phyloP scores from a whole-genome alignment of 805 yeast genomes.

The Ogataea nakhonphanomensis region DNA sequence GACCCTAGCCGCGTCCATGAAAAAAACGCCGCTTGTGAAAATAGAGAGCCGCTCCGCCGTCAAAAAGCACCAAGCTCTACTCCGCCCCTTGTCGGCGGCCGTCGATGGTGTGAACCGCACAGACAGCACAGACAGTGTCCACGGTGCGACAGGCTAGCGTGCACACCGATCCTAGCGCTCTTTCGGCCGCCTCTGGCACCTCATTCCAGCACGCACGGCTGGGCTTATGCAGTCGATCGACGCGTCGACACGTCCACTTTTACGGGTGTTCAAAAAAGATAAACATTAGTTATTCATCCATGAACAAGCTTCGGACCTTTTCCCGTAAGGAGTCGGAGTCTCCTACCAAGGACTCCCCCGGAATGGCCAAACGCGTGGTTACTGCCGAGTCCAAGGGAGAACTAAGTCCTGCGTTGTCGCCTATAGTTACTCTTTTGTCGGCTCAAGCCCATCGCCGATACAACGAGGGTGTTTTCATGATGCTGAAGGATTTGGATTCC shows the following conservation, averaged over 20 bases:
- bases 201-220: no score
- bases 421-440: slow-evolving; percentile 69
- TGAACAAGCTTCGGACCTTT: slow-evolving; percentile 27
- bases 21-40: slow-evolving; percentile 2
- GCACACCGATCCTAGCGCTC: not conserved
- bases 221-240: not conserved
- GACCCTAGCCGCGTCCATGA: not conserved
- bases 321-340: slow-evolving; percentile 18
- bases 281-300: slow-evolving; percentile 5
- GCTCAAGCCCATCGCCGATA: slow-evolving; percentile 76
- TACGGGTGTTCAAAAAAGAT: not conserved
- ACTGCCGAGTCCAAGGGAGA: slow-evolving; percentile 31
- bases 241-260: not conserved
- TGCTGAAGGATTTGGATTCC: slow-evolving; percentile 67
- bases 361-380: slow-evolving; percentile 16
- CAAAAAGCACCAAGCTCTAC: not conserved
- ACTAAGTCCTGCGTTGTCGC: slow-evolving; percentile 46
- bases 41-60: slow-evolving; percentile 3
- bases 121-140: no score
- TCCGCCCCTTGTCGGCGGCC: not conserved
- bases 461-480: slow-evolving; percentile 71
- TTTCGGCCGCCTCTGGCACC: no score
- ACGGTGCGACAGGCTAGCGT: not conserved
- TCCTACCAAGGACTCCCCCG: slow-evolving; percentile 11
- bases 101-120: not conserved